Conservation (phyloP, 768 basidiomycete species). For the Suillus subluteus region DNA sequence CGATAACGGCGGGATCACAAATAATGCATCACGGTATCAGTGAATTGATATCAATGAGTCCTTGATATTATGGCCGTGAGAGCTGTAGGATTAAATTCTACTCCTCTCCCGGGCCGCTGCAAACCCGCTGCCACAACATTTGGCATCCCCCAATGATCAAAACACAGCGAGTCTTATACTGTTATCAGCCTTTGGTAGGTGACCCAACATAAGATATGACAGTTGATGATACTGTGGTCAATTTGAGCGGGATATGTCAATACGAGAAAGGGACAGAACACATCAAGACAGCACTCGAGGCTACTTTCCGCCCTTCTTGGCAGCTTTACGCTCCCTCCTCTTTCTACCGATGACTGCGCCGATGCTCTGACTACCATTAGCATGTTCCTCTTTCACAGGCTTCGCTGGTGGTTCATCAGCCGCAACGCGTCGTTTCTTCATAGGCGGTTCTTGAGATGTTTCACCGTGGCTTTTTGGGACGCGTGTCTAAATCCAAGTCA, state of each 20-base stretch:
- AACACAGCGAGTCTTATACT: neutral
- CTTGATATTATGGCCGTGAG: too few species aligned
- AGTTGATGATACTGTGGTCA: neutral
- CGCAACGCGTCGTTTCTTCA: slow-evolving; percentile 45
- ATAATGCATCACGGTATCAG: neutral
- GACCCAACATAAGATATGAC: neutral
- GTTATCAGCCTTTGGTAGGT: neutral
- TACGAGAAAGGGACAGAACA: neutral
- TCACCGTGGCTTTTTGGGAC: slow-evolving; percentile 15
- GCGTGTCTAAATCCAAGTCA: slow-evolving; percentile 6
- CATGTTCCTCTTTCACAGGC: slow-evolving; percentile 25
- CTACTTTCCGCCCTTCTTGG: slow-evolving; percentile 17
- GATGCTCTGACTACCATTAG: slow-evolving; percentile 45
- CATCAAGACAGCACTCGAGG: neutral
- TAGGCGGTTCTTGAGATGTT: slow-evolving; percentile 35
- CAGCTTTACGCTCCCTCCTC: slow-evolving; percentile 64
- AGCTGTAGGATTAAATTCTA: neutral
- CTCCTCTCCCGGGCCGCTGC: neutral
- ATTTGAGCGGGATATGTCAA: neutral
- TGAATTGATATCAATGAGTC: too few species aligned
- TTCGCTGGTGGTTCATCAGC: slow-evolving; percentile 25
- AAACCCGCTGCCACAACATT: neutral
- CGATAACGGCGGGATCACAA: neutral
- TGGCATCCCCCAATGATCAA: neutral
- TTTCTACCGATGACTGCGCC: slow-evolving; percentile 83